Evolutionary conservation across 176 grass and related monocot genomes (phyloP).

Genomic region (Avena atlantica): DNA sequence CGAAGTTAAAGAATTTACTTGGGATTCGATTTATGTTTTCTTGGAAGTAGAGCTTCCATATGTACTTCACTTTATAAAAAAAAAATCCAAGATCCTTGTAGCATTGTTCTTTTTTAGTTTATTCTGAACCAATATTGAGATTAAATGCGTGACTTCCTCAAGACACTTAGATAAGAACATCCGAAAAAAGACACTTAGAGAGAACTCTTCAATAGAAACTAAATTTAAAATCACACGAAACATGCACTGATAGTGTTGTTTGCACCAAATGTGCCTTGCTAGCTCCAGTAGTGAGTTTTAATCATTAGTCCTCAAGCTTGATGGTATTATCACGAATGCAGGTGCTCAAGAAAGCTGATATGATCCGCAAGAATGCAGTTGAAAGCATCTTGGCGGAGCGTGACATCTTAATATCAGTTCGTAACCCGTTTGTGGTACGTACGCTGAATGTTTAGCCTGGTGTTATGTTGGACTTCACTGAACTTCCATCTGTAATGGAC

Average conservation of each 20-base stretch:
- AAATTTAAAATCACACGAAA: not conserved
- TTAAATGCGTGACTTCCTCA: not conserved
- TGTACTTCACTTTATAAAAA: not conserved
- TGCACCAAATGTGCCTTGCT: not conserved
- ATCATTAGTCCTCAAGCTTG: not conserved
- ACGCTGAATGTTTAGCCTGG: not conserved
- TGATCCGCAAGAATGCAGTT: constrained; percentile 95
- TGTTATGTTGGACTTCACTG: constrained; percentile 37
- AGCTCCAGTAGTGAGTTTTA: not conserved
- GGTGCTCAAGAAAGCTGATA: constrained; percentile 95
- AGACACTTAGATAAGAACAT: not conserved
- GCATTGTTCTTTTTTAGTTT: not conserved
- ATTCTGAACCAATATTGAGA: not conserved
- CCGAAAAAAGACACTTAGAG: not conserved
- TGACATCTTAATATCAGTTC: constrained; percentile 87
- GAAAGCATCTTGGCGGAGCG: constrained; percentile 94
- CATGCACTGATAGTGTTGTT: not conserved
- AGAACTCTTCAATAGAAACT: not conserved
- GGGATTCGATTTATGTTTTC: not conserved
- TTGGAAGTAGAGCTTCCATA: not conserved
- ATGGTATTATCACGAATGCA: constrained; percentile 36
- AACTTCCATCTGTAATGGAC: constrained; percentile 53
- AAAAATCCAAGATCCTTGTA: not conserved
- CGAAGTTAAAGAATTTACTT: not conserved
- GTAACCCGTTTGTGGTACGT: constrained; percentile 83